Evolutionary conservation across 2,329 filamentous ascomycete species (phyloP).

Genomic region (Fusarium sp.): DNA sequence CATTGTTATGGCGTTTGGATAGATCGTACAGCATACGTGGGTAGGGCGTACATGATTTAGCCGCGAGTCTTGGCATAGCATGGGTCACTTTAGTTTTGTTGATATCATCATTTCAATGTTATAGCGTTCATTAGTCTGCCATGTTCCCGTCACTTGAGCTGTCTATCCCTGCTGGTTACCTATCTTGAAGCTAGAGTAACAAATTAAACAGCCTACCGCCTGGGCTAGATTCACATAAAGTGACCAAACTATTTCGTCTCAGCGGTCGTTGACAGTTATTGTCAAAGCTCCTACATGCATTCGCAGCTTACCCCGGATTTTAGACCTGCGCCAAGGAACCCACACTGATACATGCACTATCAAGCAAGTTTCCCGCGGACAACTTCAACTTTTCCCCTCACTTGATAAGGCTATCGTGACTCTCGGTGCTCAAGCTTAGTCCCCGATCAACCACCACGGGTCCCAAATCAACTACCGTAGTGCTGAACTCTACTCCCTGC

Average conservation of each 20-base stretch:
- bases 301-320: conserved; percentile 36
- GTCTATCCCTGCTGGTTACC: not conserved
- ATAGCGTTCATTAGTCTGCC: conserved; percentile 3
- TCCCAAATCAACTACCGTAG: conserved; percentile 40
- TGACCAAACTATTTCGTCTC: not conserved
- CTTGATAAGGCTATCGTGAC: conserved; percentile 23
- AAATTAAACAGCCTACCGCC: not conserved
- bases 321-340: not conserved
- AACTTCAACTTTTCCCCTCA: conserved; percentile 9
- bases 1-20: conserved; percentile 34
- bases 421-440: conserved; percentile 28
- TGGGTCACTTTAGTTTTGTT: conserved; percentile 5
- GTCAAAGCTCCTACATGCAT: conserved; percentile 23
- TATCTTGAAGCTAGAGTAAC: not conserved
- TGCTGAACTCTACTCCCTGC: conserved; percentile 1
- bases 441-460: conserved; percentile 24
- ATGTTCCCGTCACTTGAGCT: not conserved
- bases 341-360: not conserved
- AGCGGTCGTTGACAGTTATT: not conserved
- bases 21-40: conserved; percentile 27
- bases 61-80: conserved; percentile 7
- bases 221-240: not conserved
- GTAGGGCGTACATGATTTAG: conserved; percentile 2
- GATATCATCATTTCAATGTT: conserved; percentile 1
- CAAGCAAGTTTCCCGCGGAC: conserved; percentile 36